These are phyloP conservation scores for Fraxinus dipetala DNA, from an alignment of 305 asterid species.

Conservation along the genomic window DNA sequence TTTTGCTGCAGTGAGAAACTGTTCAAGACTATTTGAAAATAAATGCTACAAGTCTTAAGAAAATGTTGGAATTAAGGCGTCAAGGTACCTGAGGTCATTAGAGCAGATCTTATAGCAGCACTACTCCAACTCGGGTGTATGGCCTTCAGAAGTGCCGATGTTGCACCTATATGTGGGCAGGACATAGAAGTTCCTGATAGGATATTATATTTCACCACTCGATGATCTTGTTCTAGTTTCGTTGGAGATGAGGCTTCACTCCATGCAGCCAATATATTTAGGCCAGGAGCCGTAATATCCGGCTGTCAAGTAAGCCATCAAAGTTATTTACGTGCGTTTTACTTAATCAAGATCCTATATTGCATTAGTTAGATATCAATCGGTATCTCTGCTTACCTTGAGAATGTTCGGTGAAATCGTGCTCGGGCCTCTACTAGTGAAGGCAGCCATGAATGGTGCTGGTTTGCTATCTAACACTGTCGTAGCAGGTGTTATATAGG, in stretches of 20 bases:
- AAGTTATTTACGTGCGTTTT: neutral
- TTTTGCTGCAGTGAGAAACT: constrained; percentile 25
- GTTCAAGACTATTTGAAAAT: too few relatives aligned
- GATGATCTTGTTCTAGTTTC: constrained; percentile 39
- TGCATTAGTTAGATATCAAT: neutral
- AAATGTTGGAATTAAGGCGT: neutral
- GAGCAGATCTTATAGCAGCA: neutral
- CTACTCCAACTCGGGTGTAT: constrained; percentile 28
- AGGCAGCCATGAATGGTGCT: constrained; percentile 80
- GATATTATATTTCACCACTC: constrained; percentile 62
- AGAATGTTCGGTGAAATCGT: constrained; percentile 56
- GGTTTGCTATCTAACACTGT: constrained; percentile 51
- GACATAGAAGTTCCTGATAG: constrained; percentile 50
- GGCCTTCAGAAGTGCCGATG: constrained; percentile 40
- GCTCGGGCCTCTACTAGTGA: constrained; percentile 83
- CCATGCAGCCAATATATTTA: constrained; percentile 91
- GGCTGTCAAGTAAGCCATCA: constrained; percentile 45
- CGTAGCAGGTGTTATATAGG: constrained; percentile 43
- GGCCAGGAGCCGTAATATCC: constrained; percentile 85
- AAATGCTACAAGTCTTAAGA: neutral
- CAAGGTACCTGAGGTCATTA: constrained; percentile 36
- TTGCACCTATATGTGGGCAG: constrained; percentile 45
- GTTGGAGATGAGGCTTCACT: constrained; percentile 75
- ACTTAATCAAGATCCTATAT: neutral
- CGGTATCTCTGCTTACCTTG: constrained; percentile 44